These are phyloP conservation scores for Erysimum cheiranthoides DNA, from an alignment of 345 rosid genomes.

Conservation along the genomic window DNA sequence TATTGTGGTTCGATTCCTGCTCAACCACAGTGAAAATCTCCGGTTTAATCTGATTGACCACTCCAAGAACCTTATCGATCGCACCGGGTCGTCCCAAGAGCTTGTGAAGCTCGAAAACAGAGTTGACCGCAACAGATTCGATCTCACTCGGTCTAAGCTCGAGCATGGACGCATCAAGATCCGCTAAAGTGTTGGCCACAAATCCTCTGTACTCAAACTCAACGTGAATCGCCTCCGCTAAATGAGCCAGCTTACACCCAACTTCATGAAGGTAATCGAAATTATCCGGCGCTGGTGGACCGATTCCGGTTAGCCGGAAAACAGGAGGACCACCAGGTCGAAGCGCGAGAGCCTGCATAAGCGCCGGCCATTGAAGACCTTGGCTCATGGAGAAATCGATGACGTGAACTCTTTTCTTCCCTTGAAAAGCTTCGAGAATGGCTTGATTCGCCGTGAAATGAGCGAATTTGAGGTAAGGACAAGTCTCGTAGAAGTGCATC, in stretches of 20 bases:
- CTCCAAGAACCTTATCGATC: conserved; percentile 62
- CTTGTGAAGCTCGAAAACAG: conserved; percentile 77
- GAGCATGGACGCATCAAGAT: conserved; percentile 74
- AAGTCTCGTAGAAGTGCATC: conserved; percentile 85
- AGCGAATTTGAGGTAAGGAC: conserved; percentile 88
- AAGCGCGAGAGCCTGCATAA: conserved; percentile 81
- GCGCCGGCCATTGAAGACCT: conserved; percentile 87
- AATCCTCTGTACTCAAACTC: conserved; percentile 81
- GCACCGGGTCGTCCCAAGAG: conserved; percentile 66
- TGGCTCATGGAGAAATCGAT: conserved; percentile 76
- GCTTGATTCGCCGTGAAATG: conserved; percentile 91
- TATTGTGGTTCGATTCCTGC: conserved; percentile 81
- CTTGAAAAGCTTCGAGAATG: conserved; percentile 76
- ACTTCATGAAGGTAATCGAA: conserved; percentile 72
- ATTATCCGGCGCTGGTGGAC: conserved; percentile 69
- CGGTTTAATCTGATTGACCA: conserved; percentile 68
- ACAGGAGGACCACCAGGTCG: conserved; percentile 77
- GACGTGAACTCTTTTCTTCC: conserved; percentile 66
- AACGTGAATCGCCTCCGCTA: conserved; percentile 72
- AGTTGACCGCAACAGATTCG: conserved; percentile 80
- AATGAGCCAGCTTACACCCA: conserved; percentile 80
- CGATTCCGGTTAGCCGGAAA: conserved; percentile 77
- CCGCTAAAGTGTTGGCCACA: conserved; percentile 72
- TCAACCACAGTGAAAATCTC: conserved; percentile 75
- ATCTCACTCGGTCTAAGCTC: conserved; percentile 60